Base-by-base conservation (phyloP, 148 eudicot species). In the Camellia japonica region DNA sequence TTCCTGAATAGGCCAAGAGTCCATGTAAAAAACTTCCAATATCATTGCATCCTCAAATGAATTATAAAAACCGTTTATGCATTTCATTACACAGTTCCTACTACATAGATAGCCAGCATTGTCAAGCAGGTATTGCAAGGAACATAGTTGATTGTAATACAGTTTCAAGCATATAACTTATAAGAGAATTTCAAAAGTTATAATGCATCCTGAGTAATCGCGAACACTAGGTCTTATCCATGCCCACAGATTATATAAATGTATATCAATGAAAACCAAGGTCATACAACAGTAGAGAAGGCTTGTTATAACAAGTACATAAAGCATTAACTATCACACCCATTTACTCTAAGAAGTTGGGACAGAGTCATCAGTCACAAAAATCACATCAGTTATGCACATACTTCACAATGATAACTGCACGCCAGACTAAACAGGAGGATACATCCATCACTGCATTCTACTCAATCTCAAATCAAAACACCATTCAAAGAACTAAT, bases 1-100 rank as follows among this genome's bases (percentile, higher is more conserved):
- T 74, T 96, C 99, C 99, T 96, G 83, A 69, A 83, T 69, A 85
- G 41, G 19, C 78, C 62, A 73, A 77, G 16, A 30, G 60, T 63
- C 60, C 52, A 59, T 59, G 54, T 55, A 68, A 78, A 62, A 23
- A 77, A 65, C 10, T 67, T 51, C 4, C 16, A 77, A 30, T 14
- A 62, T 20, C 69, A 30, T 52, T 18, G 56, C 38, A 23, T 2
- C n/a, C 12, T 59, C 3, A 44, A 23, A 49, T 16, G 10, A 64
- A 47, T 76, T 23, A 9, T 15, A 65, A n/a, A n/a, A 46, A 46
- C 7, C 44, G 5, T 63, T 46, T 15, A n/a, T 42, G 71, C 47
- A 72, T 12, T 70, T 47, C 38, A 47, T 2, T 70, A 18, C 9
- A 3, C 12, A 49, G 55, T 10, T 19, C 41, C 30, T 16, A 30